A percentile compares a stretch with the other conserved stretches of the same genome.
Evolutionary conservation across 495 filamentous ascomycete species (phyloP).

Genomic region (Parmelia sp.): DNA sequence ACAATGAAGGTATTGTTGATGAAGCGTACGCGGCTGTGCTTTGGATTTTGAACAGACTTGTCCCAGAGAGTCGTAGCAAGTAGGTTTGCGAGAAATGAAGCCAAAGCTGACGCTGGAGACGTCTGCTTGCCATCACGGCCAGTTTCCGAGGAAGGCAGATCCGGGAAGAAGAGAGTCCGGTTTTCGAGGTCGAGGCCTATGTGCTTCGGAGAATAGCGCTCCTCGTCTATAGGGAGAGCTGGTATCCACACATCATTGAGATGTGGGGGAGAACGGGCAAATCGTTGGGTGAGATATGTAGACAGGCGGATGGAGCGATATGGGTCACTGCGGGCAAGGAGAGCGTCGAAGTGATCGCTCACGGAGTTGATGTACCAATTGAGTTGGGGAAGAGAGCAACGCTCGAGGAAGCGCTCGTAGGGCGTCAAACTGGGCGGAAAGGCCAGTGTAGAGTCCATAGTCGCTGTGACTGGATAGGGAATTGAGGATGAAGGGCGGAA

Average conservation of each 20-base stretch:
- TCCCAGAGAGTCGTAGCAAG: conserved; percentile 5
- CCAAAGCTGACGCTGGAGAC: conserved; percentile 2
- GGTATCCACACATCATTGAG: background rate
- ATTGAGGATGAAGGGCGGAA: too few species aligned
- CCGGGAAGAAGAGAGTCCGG: background rate
- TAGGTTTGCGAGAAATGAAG: background rate
- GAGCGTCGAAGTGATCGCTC: conserved; percentile 2
- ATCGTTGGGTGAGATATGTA: background rate
- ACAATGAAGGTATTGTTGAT: conserved; percentile 6
- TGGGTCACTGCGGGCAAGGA: background rate
- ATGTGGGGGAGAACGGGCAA: background rate
- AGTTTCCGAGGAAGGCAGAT: background rate
- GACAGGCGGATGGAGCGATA: background rate
- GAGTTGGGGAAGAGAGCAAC: conserved; percentile 2
- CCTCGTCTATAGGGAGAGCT: background rate
- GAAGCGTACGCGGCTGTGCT: conserved; percentile 4
- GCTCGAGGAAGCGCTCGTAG: conserved; percentile 5
- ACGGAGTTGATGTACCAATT: conserved; percentile 3
- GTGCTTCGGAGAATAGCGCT: background rate
- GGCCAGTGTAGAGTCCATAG: background rate
- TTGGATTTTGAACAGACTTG: background rate
- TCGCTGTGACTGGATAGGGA: background rate
- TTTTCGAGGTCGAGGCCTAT: background rate
- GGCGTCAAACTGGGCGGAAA: conserved; percentile 2
- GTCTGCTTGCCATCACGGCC: background rate